These are phyloP conservation scores for Ceratobasidium theobromae DNA, from an alignment of 1,284 basidiomycete genomes.

Conservation along the genomic window DNA sequence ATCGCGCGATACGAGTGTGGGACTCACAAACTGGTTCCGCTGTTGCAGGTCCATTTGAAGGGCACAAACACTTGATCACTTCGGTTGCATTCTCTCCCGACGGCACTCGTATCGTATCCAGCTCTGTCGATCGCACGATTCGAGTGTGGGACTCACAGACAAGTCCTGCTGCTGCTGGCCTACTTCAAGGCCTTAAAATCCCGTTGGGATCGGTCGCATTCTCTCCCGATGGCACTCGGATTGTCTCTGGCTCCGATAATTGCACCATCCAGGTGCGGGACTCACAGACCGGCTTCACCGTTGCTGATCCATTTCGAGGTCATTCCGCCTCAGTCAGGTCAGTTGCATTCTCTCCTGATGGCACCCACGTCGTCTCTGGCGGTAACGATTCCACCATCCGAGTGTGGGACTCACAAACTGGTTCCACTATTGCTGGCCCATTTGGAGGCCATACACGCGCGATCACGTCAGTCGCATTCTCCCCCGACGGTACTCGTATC, in stretches of 20 bases:
- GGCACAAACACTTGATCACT: not conserved
- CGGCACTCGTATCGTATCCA: not conserved
- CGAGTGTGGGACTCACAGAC: too few relatives aligned
- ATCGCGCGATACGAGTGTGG: not conserved
- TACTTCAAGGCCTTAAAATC: too few relatives aligned
- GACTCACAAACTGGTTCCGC: not conserved
- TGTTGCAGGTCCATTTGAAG: not conserved
- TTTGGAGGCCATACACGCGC: not conserved
- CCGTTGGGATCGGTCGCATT: too few relatives aligned
- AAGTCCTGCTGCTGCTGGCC: too few relatives aligned
- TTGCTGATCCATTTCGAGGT: too few relatives aligned
- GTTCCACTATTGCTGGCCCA: not conserved
- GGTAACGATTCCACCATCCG: not conserved
- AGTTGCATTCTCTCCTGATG: not conserved
- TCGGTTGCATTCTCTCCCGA: not conserved
- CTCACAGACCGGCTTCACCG: too few relatives aligned
- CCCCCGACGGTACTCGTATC: not conserved
- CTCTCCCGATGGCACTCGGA: too few relatives aligned
- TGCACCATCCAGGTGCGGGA: too few relatives aligned
- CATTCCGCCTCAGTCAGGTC: too few relatives aligned
- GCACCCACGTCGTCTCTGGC: not conserved
- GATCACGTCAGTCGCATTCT: not conserved
- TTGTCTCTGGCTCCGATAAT: too few relatives aligned
- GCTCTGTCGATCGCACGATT: too few relatives aligned
- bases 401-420: not conserved